Percentiles rank a stretch among this genome's conserved stretches.
These are phyloP conservation scores for Trichoderma virens DNA, from an alignment of 495 filamentous ascomycete genomes.

Conservation along the genomic window DNA sequence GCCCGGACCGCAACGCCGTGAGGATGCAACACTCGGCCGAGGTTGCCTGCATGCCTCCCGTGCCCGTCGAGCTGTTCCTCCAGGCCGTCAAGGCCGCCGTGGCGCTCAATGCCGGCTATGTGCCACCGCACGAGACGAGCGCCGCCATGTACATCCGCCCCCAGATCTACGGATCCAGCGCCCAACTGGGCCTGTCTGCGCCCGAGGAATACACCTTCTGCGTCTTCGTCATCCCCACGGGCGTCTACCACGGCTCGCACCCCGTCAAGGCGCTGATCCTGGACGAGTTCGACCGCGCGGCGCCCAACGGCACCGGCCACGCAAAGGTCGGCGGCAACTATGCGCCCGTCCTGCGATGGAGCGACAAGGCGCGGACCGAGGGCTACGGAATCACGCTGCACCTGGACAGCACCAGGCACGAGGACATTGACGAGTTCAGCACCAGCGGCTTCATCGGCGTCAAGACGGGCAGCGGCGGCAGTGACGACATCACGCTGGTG, in stretches of 20 bases:
- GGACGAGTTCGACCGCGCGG: slow-evolving; percentile 67
- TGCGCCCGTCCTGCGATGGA: slow-evolving; percentile 73
- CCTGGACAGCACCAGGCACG: slow-evolving; percentile 69
- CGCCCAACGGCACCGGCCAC: slow-evolving; percentile 63
- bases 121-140: slow-evolving; percentile 74
- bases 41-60: slow-evolving; percentile 69
- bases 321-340: slow-evolving; percentile 78
- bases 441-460: slow-evolving; percentile 81
- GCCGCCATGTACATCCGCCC: slow-evolving; percentile 87
- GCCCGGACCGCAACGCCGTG: slow-evolving; percentile 69
- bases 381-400: slow-evolving; percentile 86
- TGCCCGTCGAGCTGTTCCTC: slow-evolving; percentile 66
- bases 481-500: slow-evolving; percentile 56
- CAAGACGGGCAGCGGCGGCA: slow-evolving; percentile 38
- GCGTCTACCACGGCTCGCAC: slow-evolving; percentile 81
- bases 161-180: slow-evolving; percentile 72
- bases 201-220: slow-evolving; percentile 84
- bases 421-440: slow-evolving; percentile 83
- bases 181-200: slow-evolving; percentile 72
- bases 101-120: slow-evolving; percentile 74
- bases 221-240: slow-evolving; percentile 78
- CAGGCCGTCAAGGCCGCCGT: slow-evolving; percentile 71
- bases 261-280: slow-evolving; percentile 74
- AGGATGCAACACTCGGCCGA: slow-evolving; percentile 71
- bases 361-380: slow-evolving; percentile 60